Conservation (phyloP, 2,329 filamentous ascomycete genomes). For the Calonectria henricotiae region DNA sequence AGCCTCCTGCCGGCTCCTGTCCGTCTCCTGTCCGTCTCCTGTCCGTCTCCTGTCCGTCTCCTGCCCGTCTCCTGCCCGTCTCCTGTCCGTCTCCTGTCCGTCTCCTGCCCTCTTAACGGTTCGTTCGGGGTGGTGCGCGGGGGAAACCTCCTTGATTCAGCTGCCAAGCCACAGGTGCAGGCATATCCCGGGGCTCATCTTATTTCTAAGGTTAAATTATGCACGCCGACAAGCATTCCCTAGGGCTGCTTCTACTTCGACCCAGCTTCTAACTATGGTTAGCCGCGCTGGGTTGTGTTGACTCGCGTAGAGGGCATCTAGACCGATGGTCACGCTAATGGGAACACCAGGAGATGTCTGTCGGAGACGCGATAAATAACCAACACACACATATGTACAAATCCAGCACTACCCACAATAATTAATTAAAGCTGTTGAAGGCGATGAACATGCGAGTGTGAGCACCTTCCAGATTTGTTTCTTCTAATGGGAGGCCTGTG, state of each 20-base stretch:
- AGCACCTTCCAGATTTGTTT: no score
- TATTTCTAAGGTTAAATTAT: no score
- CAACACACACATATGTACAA: no score
- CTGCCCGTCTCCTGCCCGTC: neutral
- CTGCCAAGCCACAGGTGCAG: constrained; percentile 2
- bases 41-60: neutral
- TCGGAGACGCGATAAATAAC: no score
- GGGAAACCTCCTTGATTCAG: neutral
- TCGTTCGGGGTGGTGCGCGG: neutral
- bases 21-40: no score
- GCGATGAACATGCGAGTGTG: no score
- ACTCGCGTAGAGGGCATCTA: neutral
- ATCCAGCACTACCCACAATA: no score
- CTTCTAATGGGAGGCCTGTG: no score
- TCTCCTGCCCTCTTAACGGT: neutral
- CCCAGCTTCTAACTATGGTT: neutral
- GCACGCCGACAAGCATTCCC: no score
- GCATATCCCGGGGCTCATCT: neutral
- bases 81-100: neutral
- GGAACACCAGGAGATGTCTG: no score
- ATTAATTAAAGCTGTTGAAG: no score
- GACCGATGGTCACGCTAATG: neutral
- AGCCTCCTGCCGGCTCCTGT: no score
- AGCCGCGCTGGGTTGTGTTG: neutral
- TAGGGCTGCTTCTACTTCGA: neutral